These are phyloP conservation scores for Hippophae rhamnoides DNA, from an alignment of 306 rosid genomes.

Conservation along the genomic window DNA sequence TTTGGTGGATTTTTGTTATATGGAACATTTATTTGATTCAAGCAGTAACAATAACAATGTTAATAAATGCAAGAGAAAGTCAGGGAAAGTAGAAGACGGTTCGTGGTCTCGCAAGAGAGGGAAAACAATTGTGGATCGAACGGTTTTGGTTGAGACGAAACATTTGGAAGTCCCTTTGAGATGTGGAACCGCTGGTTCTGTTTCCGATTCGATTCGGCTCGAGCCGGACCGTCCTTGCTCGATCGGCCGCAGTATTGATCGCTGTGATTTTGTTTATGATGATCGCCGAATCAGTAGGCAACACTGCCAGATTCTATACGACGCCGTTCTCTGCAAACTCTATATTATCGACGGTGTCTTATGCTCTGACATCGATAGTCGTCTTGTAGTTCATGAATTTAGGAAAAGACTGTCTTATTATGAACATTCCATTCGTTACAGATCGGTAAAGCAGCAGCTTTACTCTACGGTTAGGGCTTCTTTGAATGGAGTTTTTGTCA, in stretches of 20 bases:
- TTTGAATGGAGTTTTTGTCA: slow-evolving; percentile 56
- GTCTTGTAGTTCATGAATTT: slow-evolving; percentile 21
- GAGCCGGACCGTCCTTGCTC: slow-evolving; percentile 33
- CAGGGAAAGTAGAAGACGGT: background rate
- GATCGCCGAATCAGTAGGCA: slow-evolving; percentile 54
- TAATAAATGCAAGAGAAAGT: background rate
- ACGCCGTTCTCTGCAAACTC: slow-evolving; percentile 38
- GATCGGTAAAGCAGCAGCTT: background rate
- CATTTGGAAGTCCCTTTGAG: slow-evolving; percentile 38
- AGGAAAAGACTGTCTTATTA: slow-evolving; percentile 22
- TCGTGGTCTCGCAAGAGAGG: background rate
- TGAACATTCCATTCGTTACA: background rate
- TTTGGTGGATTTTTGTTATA: background rate
- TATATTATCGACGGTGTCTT: slow-evolving; percentile 37
- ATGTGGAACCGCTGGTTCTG: slow-evolving; percentile 16
- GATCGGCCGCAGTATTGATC: slow-evolving; percentile 40
- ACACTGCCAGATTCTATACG: slow-evolving; percentile 56
- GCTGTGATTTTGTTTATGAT: slow-evolving; percentile 36
- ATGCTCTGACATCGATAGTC: background rate
- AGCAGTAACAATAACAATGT: background rate
- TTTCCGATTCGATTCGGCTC: slow-evolving; percentile 25
- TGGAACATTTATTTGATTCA: background rate
- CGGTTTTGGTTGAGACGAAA: slow-evolving; percentile 25
- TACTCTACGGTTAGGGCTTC: slow-evolving; percentile 20
- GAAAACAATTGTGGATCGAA: background rate